Percentiles rank a stretch among this genome's conserved stretches.
These are phyloP conservation scores for Russula virescens DNA, from an alignment of 768 basidiomycete genomes.

Conservation along the genomic window DNA sequence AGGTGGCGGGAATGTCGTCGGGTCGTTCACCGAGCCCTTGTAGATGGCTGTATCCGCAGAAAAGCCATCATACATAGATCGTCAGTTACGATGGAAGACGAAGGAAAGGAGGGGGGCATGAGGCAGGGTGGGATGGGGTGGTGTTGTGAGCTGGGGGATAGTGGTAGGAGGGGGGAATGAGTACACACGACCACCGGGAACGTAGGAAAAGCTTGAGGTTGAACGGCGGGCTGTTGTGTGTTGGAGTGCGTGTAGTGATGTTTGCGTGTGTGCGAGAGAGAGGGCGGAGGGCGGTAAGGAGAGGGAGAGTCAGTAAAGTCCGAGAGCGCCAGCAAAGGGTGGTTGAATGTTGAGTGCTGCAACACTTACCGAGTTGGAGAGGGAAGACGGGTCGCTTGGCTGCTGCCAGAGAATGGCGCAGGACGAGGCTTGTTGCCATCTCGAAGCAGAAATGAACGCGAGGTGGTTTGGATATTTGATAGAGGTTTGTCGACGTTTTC, in stretches of 20 bases:
- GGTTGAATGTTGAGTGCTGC: too few species aligned
- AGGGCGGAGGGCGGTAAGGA: too few species aligned
- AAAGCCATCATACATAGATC: not conserved
- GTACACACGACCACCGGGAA: constrained; percentile 67
- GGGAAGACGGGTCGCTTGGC: constrained; percentile 10
- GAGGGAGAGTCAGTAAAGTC: not conserved
- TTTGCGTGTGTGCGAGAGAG: not conserved
- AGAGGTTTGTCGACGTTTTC: too few species aligned
- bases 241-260: constrained; percentile 22
- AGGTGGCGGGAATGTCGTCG: constrained; percentile 80
- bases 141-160: too few species aligned
- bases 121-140: not conserved
- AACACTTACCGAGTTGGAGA: constrained; percentile 6
- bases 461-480: not conserved
- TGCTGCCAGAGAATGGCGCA: constrained; percentile 4
- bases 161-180: too few species aligned
- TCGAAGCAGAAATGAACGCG: not conserved
- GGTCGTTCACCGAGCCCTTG: constrained; percentile 93
- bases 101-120: too few species aligned
- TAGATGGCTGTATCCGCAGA: constrained; percentile 56
- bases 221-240: constrained; percentile 15
- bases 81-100: too few species aligned
- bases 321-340: too few species aligned
- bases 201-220: constrained; percentile 35
- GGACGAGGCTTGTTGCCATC: constrained; percentile 8